phyloP scores from a whole-genome alignment of 2,329 filamentous ascomycete species.

The Sporothrix variecibatus region DNA sequence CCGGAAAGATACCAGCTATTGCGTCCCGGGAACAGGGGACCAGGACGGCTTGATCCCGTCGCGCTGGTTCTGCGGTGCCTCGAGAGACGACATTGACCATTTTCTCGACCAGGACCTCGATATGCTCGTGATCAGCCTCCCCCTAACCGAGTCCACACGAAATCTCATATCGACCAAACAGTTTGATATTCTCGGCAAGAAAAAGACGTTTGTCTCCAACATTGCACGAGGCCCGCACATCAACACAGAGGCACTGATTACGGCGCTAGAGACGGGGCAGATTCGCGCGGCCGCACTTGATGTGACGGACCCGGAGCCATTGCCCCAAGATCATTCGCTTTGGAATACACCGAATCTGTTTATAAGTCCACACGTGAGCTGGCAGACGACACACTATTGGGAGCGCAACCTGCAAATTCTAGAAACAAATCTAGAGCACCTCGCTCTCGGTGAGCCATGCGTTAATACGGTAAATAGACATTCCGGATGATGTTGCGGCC shows the following conservation, averaged over 20 bases:
- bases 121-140: conserved; percentile 45
- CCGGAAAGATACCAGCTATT: conserved; percentile 60
- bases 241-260: conserved; percentile 48
- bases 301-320: conserved; percentile 12
- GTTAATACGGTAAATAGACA: neutral
- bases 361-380: conserved; percentile 41
- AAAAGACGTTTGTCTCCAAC: conserved; percentile 58
- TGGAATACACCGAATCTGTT: conserved; percentile 63
- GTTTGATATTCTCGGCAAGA: conserved; percentile 34
- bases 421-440: conserved; percentile 21
- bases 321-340: conserved; percentile 36
- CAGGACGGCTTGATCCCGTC: conserved; percentile 43
- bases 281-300: conserved; percentile 14
- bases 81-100: conserved; percentile 37
- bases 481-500: neutral
- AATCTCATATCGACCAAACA: conserved; percentile 45
- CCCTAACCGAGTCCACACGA: conserved; percentile 43
- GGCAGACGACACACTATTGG: conserved; percentile 15
- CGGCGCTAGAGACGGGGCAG: conserved; percentile 44
- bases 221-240: conserved; percentile 50
- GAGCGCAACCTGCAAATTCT: conserved; percentile 23
- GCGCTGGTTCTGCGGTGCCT: conserved; percentile 46
- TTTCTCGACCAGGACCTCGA: conserved; percentile 47
- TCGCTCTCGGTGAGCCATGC: conserved; percentile 19
- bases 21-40: conserved; percentile 61